Percentiles rank a stretch among this genome's conserved stretches.
These are phyloP conservation scores for Endoconidiophora laricicola DNA, from an alignment of 2,329 filamentous ascomycete species.

Conservation along the genomic window DNA sequence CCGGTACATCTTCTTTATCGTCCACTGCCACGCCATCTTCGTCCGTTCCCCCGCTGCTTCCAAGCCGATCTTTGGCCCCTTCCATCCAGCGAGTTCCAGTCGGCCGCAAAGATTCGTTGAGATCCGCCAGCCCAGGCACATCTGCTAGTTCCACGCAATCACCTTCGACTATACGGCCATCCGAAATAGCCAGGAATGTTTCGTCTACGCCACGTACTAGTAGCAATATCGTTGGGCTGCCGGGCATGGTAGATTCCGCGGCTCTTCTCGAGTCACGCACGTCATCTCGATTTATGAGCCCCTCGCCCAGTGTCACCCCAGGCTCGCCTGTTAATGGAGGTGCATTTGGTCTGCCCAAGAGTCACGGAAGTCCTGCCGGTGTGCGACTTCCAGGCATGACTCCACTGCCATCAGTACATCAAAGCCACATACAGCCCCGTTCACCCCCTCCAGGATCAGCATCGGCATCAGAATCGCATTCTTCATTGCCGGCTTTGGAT, in stretches of 20 bases:
- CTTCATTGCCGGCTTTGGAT: not conserved
- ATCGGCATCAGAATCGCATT: not conserved
- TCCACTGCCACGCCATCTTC: not conserved
- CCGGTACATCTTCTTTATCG: no score
- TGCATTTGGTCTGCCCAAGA: no score
- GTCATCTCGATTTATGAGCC: no score
- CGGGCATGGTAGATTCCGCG: constrained; percentile 2
- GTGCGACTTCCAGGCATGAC: constrained; percentile 7
- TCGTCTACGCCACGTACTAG: not conserved
- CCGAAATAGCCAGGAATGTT: not conserved
- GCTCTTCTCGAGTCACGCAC: no score
- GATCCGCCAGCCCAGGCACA: not conserved
- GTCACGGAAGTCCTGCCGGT: not conserved
- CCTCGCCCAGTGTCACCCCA: no score
- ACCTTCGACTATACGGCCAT: no score
- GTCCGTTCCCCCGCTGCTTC: not conserved
- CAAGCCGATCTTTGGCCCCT: not conserved
- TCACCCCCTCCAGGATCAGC: not conserved
- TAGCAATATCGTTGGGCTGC: not conserved
- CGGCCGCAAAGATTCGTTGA: not conserved
- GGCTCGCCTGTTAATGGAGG: no score
- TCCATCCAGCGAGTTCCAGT: constrained; percentile 1
- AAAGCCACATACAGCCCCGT: not conserved
- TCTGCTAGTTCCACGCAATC: no score
- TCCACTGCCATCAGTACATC: not conserved